Conservation (phyloP, 2,329 filamentous ascomycete genomes). For the Claviceps cyperi region DNA sequence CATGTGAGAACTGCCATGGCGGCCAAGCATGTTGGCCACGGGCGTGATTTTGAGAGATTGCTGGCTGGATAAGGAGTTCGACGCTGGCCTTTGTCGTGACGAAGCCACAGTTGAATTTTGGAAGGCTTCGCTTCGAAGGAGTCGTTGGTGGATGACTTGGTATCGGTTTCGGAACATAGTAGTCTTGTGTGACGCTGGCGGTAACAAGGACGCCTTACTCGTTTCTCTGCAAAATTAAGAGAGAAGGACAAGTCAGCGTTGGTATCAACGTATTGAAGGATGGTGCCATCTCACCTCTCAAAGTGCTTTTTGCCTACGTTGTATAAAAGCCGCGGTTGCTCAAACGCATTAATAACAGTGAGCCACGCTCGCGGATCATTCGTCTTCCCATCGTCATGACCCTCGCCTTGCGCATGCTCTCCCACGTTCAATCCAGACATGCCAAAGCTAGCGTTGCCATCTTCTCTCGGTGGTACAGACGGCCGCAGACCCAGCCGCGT, state of each 20-base stretch:
- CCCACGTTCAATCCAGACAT: constrained; percentile 38
- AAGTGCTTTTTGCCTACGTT: constrained; percentile 81
- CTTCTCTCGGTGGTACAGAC: constrained; percentile 35
- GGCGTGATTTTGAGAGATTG: constrained; percentile 79
- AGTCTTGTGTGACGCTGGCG: constrained; percentile 68
- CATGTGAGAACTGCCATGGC: constrained; percentile 72
- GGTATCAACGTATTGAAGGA: no score
- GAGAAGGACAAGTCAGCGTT: background rate
- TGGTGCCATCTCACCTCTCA: constrained; percentile 41
- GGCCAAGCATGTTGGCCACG: constrained; percentile 60
- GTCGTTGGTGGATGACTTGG: constrained; percentile 79
- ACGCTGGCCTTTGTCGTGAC: constrained; percentile 37
- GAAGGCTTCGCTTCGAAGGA: constrained; percentile 86
- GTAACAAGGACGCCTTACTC: constrained; percentile 55
- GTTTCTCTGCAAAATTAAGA: constrained; percentile 31
- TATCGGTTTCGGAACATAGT: constrained; percentile 79
- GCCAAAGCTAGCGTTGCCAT: constrained; percentile 52
- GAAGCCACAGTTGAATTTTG: constrained; percentile 64
- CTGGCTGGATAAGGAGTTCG: constrained; percentile 45
- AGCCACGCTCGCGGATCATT: constrained; percentile 70
- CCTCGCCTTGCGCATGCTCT: constrained; percentile 34
- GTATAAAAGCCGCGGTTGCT: constrained; percentile 68
- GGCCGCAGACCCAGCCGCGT: constrained; percentile 40
- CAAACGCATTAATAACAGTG: constrained; percentile 68
- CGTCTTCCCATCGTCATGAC: constrained; percentile 29